Evolutionary conservation across 768 basidiomycete species (phyloP), one percentile per base, ranked within the genome.

Genomic region (Erythrobasidium yunnanense): DNA sequence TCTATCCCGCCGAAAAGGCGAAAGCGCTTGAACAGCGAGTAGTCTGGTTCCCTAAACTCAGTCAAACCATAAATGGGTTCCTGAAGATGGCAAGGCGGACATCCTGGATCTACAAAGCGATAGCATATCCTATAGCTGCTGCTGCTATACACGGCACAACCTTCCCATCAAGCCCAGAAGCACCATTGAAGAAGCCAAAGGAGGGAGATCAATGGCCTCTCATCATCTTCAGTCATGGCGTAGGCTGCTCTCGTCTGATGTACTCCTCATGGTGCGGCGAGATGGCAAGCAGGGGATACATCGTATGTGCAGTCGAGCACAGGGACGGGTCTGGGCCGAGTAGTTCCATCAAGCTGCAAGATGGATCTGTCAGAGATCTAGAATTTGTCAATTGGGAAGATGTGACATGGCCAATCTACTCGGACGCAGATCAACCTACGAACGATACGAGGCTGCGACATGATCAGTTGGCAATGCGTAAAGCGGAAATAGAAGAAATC

Each of bases 231-330:
- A 42, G 33, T 18, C 68, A 69, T 25, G 68, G 68, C n/a, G 57
- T 67, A 5, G 68, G 66, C 1, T 66, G 68, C 56, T 60, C 55
- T 7, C 68, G 68, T 23, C 49, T 69, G 13, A 52, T 69, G 47
- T 69, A 69, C 55, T n/a, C 23, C n/a, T 70, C 68, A 15, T 74
- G 86, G 66, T 90, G 88, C 73, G 79, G 81, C 1, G 80, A 81
- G 23, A 74, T 91, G 22, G 90, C 90, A 2, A 82, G 86, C 2
- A 80, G 85, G 35, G 90, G 90, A 1, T 84, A 81, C 67, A 83
- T 91, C 3, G 88, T 93, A 1, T 79, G 89, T 47, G 85, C 87
- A 4, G 73, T 91, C 23, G 87, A 91, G 72, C 90, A 91, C 74
- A 81, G 85, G 8, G 90, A 92, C 74, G 89, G 88, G 0, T 85